Conservation (phyloP, 768 basidiomycete genomes). For the Mycena maculata region DNA sequence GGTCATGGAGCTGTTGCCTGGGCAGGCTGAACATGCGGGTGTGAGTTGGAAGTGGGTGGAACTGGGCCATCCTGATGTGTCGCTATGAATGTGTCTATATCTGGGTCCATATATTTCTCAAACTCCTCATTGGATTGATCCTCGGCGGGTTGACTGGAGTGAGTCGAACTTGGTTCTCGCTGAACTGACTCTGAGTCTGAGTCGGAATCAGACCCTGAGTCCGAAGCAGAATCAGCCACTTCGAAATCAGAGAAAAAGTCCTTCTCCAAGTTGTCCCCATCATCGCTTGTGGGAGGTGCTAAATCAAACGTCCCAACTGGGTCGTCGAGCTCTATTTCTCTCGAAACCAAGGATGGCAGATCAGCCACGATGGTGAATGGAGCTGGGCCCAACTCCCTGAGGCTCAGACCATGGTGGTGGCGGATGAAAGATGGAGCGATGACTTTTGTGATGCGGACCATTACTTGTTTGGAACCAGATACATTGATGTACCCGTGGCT, state of each 20-base stretch:
- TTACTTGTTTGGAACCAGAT: neutral
- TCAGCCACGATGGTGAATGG: conserved; percentile 1
- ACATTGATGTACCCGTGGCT: neutral
- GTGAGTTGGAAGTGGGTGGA: neutral
- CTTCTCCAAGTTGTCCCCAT: no score
- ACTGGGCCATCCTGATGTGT: neutral
- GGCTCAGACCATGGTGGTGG: neutral
- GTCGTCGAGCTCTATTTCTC: neutral
- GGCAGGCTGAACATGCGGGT: neutral
- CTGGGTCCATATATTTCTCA: neutral
- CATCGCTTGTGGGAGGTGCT: no score
- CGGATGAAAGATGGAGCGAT: neutral
- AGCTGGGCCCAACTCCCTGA: neutral
- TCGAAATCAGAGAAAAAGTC: no score
- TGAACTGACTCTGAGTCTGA: neutral
- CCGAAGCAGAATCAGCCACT: no score
- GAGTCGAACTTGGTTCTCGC: no score
- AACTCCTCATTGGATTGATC: neutral
- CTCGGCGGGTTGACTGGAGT: neutral
- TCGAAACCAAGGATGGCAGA: neutral
- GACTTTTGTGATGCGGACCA: neutral
- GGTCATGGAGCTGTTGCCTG: neutral
- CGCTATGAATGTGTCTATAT: conserved; percentile 1
- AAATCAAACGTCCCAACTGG: no score
- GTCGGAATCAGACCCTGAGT: neutral